Evolutionary conservation across 495 filamentous ascomycete genomes (phyloP).

Genomic region (Lindgomyces ingoldianus): DNA sequence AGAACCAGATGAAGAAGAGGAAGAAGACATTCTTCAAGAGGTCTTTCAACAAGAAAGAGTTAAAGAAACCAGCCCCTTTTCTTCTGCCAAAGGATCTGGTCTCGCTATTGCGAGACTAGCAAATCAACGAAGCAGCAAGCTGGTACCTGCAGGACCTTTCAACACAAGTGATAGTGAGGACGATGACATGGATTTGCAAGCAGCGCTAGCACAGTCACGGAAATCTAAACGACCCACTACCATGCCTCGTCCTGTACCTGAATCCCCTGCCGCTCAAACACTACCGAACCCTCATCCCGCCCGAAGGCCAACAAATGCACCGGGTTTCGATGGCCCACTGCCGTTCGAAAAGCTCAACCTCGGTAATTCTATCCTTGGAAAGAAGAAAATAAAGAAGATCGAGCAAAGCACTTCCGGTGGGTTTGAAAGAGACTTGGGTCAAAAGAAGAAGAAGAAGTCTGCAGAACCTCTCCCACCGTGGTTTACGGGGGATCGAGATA

Average conservation of each 20-base stretch:
- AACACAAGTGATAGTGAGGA: constrained; percentile 55
- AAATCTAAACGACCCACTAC: constrained; percentile 44
- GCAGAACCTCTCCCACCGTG: constrained; percentile 77
- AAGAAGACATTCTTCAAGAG: constrained; percentile 50
- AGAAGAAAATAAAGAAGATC: constrained; percentile 48
- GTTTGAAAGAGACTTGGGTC: constrained; percentile 57
- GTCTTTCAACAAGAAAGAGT: constrained; percentile 55
- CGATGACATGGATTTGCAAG: constrained; percentile 63
- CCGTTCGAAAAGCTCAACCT: constrained; percentile 87
- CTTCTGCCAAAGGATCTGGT: constrained; percentile 49
- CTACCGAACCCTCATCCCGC: constrained; percentile 25
- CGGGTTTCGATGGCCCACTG: constrained; percentile 73
- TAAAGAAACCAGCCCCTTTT: constrained; percentile 55
- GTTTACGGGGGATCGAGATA: constrained; percentile 60
- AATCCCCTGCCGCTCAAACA: background rate
- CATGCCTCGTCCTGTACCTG: constrained; percentile 10
- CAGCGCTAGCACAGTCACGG: constrained; percentile 56
- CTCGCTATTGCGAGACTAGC: constrained; percentile 63
- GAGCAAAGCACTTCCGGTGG: constrained; percentile 66
- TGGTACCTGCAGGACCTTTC: constrained; percentile 50
- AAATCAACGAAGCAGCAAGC: constrained; percentile 61
- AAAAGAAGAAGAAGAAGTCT: constrained; percentile 53
- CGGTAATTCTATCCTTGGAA: constrained; percentile 57
- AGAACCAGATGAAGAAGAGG: constrained; percentile 45
- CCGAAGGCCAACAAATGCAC: constrained; percentile 44